These are phyloP conservation scores for Odontarrhena argentea DNA, from an alignment of 345 rosid species.

Conservation along the genomic window DNA sequence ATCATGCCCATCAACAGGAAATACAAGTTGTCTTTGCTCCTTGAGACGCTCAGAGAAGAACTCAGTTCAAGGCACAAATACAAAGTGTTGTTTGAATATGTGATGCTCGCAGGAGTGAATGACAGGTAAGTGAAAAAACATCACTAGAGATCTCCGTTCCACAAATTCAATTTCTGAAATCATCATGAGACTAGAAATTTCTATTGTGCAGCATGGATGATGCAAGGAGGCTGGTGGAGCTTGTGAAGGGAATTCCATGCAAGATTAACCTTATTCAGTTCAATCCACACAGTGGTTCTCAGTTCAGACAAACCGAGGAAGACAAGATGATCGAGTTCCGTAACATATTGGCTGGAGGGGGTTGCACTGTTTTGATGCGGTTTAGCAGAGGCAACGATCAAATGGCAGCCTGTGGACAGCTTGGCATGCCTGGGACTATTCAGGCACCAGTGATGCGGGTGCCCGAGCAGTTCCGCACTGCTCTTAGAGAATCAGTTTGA, in stretches of 20 bases:
- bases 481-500: constrained; percentile 47
- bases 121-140: constrained; percentile 64
- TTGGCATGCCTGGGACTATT: constrained; percentile 68
- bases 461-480: constrained; percentile 69
- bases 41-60: constrained; percentile 75
- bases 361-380: constrained; percentile 66
- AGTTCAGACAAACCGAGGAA: constrained; percentile 67
- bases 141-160: neutral
- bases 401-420: constrained; percentile 99
- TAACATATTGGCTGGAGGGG: constrained; percentile 68
- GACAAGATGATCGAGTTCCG: constrained; percentile 83
- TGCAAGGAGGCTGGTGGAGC: constrained; percentile 78
- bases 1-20: constrained; percentile 93
- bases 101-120: constrained; percentile 88
- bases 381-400: constrained; percentile 87
- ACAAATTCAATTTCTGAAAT: constrained; percentile 6
- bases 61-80: constrained; percentile 59
- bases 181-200: neutral
- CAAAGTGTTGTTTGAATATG: constrained; percentile 89
- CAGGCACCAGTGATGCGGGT: constrained; percentile 76
- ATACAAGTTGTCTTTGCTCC: constrained; percentile 73
- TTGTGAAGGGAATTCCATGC: constrained; percentile 92
- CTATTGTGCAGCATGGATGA: constrained; percentile 69
- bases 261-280: constrained; percentile 90
- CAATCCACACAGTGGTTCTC: constrained; percentile 83